Evolutionary conservation across 305 asterid species (phyloP).

Genomic region (Fraxinus greggii): DNA sequence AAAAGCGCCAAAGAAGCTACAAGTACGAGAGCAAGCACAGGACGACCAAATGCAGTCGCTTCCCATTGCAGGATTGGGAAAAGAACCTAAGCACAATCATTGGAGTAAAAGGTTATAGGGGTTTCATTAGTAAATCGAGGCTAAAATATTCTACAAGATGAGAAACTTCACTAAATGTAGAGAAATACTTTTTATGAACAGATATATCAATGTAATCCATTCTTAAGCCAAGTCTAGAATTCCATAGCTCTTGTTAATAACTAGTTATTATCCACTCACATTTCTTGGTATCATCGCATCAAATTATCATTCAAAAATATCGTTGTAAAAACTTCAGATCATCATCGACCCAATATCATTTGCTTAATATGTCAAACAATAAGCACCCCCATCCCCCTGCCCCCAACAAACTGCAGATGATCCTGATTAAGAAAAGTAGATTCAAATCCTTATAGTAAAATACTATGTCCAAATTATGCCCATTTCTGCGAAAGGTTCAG

Average conservation of each 20-base stretch:
- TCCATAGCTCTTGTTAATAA: background rate
- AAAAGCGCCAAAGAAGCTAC: slow-evolving; percentile 71
- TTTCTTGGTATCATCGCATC: background rate
- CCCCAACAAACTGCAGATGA: background rate
- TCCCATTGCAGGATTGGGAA: slow-evolving; percentile 65
- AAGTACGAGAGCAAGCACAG: slow-evolving; percentile 62
- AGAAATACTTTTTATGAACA: background rate
- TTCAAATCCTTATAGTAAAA: background rate
- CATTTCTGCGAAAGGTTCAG: background rate
- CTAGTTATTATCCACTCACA: background rate
- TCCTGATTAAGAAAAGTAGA: background rate
- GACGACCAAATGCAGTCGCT: slow-evolving; percentile 74
- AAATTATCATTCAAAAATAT: background rate
- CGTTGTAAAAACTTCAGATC: background rate
- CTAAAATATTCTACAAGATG: background rate
- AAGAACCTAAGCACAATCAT: slow-evolving; percentile 44
- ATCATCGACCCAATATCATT: background rate
- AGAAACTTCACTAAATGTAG: background rate
- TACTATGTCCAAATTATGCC: background rate
- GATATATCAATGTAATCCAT: background rate
- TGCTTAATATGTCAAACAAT: background rate
- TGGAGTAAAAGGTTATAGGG: slow-evolving; percentile 15
- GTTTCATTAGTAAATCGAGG: background rate
- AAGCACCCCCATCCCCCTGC: background rate
- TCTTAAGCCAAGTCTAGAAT: background rate